Evolutionary conservation across 176 grass and related monocot genomes (phyloP), one percentile per base, ranked within the genome.

Genomic region (Cenchrus americanus): DNA sequence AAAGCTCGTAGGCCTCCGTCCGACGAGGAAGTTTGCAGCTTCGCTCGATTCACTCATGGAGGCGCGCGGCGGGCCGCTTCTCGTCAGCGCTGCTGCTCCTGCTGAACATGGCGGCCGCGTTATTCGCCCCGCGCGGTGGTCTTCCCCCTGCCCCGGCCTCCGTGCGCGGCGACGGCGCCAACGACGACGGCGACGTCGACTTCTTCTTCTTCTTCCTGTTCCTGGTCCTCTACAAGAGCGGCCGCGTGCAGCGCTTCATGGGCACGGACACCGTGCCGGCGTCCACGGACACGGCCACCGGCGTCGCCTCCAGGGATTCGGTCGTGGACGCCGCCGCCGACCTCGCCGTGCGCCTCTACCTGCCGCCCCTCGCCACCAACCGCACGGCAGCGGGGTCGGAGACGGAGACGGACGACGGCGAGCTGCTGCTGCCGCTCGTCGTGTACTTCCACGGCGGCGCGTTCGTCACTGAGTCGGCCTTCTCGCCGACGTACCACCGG

Each of bases 381-480:
- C 0, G 11, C 34, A 63, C 88, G 66, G 6, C 8, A 8, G 5
- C 0, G 27, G 27, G 27, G 27, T 27, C 27, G 27, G 27, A 27
- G 27, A 27, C 27, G 27, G 27, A 27, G 27, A 27, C 27, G 73
- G 26, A 6, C 19, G 23, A 4, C 5, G 9, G 10, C 10, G 5
- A 30, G 0, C 62, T 23, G 43, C 27, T 27, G 27, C 79, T 90
- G 58, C 90, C 87, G 54, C 27, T 92, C 1, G 34, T 95, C 14
- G 87, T 95, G 75, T 95, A 88, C 82, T 95, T 76, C 85, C 93
- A 95, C 52, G 93, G 90, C 49, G 93, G 93, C 77, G 85, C 34
- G 58, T 95, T 95, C 62, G 84, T 92, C 49, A 77, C 85, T 30
- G 90, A 89, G 54, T 92, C 89, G 0, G 84, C 89, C 37, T 92